These are phyloP conservation scores for Phylloporus rhodoxanthus DNA, from an alignment of 768 basidiomycete species.

Conservation along the genomic window DNA sequence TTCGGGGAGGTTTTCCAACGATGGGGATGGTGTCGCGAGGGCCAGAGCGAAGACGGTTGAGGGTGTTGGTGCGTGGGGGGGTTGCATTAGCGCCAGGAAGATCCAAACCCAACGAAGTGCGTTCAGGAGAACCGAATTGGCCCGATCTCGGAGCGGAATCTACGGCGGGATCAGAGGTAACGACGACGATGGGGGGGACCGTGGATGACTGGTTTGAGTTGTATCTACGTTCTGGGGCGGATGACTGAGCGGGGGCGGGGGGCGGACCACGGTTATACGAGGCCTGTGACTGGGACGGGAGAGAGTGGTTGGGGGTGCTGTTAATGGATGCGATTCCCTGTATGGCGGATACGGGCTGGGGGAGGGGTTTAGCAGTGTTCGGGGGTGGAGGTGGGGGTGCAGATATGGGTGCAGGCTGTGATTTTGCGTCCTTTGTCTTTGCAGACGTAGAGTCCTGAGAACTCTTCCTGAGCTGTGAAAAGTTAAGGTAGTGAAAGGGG, in stretches of 20 bases:
- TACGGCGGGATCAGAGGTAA: constrained; percentile 61
- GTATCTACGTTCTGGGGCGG: constrained; percentile 58
- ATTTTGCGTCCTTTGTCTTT: constrained; percentile 63
- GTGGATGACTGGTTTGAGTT: constrained; percentile 37
- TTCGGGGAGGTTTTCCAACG: constrained; percentile 92
- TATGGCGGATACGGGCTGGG: constrained; percentile 41
- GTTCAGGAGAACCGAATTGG: constrained; percentile 43
- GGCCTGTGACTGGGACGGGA: constrained; percentile 35
- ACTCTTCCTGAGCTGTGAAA: constrained; percentile 59
- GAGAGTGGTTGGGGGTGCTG: constrained; percentile 36
- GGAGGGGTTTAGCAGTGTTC: constrained; percentile 61
- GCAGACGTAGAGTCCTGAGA: constrained; percentile 59
- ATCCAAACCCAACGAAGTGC: constrained; percentile 44
- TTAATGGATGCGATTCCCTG: constrained; percentile 32
- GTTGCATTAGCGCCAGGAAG: constrained; percentile 39
- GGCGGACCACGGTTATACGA: constrained; percentile 41
- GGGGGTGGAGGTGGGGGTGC: constrained; percentile 57
- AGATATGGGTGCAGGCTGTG: constrained; percentile 34
- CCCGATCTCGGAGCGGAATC: constrained; percentile 41
- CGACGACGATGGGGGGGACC: constrained; percentile 81
- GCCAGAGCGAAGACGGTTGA: constrained; percentile 70
- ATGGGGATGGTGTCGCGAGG: constrained; percentile 97
- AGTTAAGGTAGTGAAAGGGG: constrained; percentile 20
- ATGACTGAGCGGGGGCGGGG: constrained; percentile 34
- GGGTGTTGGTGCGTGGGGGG: constrained; percentile 61